phyloP scores from a whole-genome alignment of 1,284 basidiomycete species.

The Cutaneotrichosporon spelunceum region DNA sequence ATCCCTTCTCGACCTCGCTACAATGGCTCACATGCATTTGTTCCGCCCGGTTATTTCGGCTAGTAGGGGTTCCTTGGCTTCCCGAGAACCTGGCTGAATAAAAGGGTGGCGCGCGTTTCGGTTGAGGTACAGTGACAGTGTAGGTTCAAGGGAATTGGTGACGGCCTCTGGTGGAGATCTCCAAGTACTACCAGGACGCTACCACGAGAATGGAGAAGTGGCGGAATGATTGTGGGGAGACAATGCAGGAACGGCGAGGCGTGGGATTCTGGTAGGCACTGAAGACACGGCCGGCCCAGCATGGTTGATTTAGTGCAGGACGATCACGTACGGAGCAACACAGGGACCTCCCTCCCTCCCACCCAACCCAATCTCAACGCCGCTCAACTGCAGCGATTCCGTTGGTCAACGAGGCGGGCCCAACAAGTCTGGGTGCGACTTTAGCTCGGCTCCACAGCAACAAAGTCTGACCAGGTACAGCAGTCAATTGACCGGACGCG shows the following conservation, averaged over 20 bases:
- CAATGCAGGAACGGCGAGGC: background rate
- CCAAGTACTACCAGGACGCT: too few species aligned
- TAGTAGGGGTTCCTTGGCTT: background rate
- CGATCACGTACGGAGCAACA: background rate
- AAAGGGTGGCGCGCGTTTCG: background rate
- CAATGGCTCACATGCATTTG: background rate
- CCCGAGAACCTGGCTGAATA: background rate
- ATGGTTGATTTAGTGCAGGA: background rate
- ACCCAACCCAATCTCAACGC: background rate
- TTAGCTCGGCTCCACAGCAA: background rate
- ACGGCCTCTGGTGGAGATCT: too few species aligned
- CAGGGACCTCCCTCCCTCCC: background rate
- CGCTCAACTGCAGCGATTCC: background rate
- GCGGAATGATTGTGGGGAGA: too few species aligned
- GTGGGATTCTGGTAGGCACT: background rate
- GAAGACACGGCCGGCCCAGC: background rate
- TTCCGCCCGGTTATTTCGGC: background rate
- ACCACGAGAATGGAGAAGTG: background rate
- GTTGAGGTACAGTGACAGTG: background rate
- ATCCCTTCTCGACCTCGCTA: background rate
- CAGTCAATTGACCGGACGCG: background rate
- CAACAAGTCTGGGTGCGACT: background rate
- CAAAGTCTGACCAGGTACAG: background rate
- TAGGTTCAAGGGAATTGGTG: background rate
- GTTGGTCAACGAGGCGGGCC: background rate